Percentiles rank a stretch among this genome's conserved stretches.
Conservation (phyloP, 257 asterid genomes). For the Sherardia arvensis region DNA sequence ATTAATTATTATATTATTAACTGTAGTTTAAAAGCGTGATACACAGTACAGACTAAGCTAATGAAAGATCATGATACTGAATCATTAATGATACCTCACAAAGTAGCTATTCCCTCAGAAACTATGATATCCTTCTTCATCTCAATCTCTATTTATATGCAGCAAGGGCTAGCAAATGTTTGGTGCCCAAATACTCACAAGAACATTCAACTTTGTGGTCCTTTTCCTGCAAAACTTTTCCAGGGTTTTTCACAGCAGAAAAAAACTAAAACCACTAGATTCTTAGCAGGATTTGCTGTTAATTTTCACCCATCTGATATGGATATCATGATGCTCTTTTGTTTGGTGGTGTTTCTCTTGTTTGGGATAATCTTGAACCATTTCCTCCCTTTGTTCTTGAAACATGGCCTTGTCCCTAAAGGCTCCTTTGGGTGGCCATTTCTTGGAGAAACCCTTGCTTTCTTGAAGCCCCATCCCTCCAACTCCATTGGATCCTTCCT, state of each 20-base stretch:
- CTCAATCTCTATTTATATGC: conserved; percentile 21
- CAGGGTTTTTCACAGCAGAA: background rate
- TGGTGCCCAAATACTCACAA: conserved; percentile 20
- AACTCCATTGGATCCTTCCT: conserved; percentile 51
- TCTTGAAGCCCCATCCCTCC: conserved; percentile 65
- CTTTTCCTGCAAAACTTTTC: no score
- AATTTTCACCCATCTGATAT: background rate
- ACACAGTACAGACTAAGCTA: background rate
- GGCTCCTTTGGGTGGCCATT: conserved; percentile 74
- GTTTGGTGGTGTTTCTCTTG: conserved; percentile 21
- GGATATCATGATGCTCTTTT: conserved; percentile 8
- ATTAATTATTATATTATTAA: no score
- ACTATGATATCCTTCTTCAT: background rate
- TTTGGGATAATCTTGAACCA: conserved; percentile 40
- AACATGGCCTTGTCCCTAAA: conserved; percentile 30
- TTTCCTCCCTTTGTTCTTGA: conserved; percentile 50
- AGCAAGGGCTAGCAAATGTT: conserved; percentile 13
- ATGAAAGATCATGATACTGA: background rate
- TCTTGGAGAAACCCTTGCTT: conserved; percentile 63
- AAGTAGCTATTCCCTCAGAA: background rate
- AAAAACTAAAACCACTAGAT: background rate
- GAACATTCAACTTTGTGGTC: background rate
- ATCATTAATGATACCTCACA: background rate
- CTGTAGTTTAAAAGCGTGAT: background rate
- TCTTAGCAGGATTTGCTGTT: background rate